Percentiles rank a stretch among this genome's conserved stretches.
phyloP scores from a whole-genome alignment of 1,284 basidiomycete genomes.

The Heterobasidion parviporum region DNA sequence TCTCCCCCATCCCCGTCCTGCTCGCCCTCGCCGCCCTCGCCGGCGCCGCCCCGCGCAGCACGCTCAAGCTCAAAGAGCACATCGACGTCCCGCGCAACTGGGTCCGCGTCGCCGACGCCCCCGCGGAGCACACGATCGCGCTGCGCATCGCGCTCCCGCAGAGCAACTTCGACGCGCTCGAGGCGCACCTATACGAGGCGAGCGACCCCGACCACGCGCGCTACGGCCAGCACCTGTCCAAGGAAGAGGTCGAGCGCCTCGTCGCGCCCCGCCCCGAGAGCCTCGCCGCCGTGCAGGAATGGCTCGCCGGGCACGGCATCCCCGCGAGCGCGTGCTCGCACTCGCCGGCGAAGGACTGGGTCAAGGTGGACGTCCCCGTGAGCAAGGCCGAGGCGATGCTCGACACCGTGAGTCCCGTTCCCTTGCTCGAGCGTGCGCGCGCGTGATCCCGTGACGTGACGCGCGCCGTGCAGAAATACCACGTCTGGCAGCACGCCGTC shows the following conservation, averaged over 20 bases:
- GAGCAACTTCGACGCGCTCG: conserved; percentile 46
- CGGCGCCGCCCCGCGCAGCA: background rate
- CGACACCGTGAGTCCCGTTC: conserved; percentile 4
- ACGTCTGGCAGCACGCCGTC: conserved; percentile 44
- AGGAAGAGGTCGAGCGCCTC: conserved; percentile 50
- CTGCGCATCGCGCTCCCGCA: conserved; percentile 62
- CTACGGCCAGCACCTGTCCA: conserved; percentile 61
- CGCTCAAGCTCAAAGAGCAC: conserved; percentile 27
- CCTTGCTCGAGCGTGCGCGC: background rate
- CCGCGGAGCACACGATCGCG: conserved; percentile 38
- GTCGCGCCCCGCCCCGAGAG: conserved; percentile 52
- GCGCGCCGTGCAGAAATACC: conserved; percentile 10
- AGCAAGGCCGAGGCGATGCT: conserved; percentile 51
- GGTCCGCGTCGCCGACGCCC: conserved; percentile 33
- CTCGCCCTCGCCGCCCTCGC: background rate
- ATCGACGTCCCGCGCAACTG: conserved; percentile 35
- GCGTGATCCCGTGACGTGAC: background rate
- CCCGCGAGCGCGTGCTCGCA: conserved; percentile 31
- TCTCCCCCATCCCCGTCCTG: background rate
- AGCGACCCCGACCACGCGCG: conserved; percentile 33
- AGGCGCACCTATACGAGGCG: conserved; percentile 56
- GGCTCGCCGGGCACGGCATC: conserved; percentile 42
- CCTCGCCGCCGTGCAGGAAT: conserved; percentile 44
- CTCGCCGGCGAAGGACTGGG: conserved; percentile 64
- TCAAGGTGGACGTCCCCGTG: conserved; percentile 52